Conservation (phyloP, 1,139 yeast genomes). For the Saccharomycopsis crataegensis region DNA sequence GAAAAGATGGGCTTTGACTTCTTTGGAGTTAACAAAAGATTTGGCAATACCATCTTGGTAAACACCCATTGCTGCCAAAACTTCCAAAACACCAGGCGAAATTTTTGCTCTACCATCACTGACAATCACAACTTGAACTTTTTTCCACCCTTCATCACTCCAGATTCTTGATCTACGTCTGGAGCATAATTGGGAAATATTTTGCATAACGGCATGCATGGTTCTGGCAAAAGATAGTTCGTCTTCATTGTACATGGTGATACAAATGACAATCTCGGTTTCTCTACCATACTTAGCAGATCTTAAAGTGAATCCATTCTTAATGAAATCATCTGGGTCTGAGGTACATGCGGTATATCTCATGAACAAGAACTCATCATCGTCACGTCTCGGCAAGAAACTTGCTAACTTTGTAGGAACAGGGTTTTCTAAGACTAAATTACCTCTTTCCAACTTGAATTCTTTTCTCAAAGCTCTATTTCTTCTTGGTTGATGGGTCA, state of each 20-base stretch:
- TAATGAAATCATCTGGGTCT: conserved; percentile 77
- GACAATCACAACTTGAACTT: conserved; percentile 81
- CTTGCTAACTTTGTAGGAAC: conserved; percentile 80
- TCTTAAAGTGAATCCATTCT: conserved; percentile 75
- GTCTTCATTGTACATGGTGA: conserved; percentile 96
- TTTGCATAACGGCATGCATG: conserved; percentile 86
- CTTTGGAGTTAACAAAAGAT: conserved; percentile 82
- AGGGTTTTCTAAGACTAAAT: conserved; percentile 85
- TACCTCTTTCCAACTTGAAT: conserved; percentile 66
- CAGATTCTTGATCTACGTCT: conserved; percentile 77
- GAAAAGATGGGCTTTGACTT: conserved; percentile 86
- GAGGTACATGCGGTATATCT: conserved; percentile 91
- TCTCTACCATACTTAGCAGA: conserved; percentile 81
- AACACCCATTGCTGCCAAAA: conserved; percentile 87
- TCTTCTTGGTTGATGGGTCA: conserved; percentile 54
- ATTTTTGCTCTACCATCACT: conserved; percentile 92
- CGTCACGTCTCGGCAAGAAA: conserved; percentile 72
- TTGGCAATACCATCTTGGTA: conserved; percentile 96
- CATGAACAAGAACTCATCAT: conserved; percentile 91
- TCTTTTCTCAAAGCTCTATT: conserved; percentile 51
- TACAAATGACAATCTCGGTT: conserved; percentile 81
- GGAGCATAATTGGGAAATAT: conserved; percentile 77
- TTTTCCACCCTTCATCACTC: conserved; percentile 97
- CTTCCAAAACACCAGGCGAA: conserved; percentile 72
- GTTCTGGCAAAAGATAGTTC: conserved; percentile 85